Conservation (phyloP, 768 basidiomycete species). For the Tricholoma matsutake region DNA sequence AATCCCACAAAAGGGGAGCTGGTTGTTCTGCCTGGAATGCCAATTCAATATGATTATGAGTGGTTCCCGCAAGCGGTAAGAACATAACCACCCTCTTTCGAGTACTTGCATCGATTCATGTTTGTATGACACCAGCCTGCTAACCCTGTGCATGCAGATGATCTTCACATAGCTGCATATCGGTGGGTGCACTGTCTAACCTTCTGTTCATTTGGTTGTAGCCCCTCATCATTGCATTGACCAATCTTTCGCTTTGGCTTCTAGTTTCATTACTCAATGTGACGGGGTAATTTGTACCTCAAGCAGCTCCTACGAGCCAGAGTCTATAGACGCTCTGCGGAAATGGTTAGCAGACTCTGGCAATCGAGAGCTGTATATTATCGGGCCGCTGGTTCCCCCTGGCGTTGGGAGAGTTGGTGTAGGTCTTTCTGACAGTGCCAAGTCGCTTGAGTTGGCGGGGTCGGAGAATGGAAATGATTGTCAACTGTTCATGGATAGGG, state of each 20-base stretch:
- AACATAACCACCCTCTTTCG: not conserved
- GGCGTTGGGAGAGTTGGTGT: not conserved
- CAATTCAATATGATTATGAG: not conserved
- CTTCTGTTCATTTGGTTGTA: too few relatives aligned
- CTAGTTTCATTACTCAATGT: not conserved
- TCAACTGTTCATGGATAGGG: conserved; percentile 10
- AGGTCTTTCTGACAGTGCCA: conserved; percentile 1
- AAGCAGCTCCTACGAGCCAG: conserved; percentile 13
- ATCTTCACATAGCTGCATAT: not conserved
- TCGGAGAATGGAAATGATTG: not conserved
- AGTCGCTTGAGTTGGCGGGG: not conserved
- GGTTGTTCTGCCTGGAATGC: not conserved
- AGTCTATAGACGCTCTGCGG: conserved; percentile 10
- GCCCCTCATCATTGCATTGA: not conserved
- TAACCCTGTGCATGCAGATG: not conserved
- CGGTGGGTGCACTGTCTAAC: not conserved
- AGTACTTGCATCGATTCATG: not conserved
- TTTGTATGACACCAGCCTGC: not conserved
- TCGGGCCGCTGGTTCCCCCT: conserved; percentile 20
- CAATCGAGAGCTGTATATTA: conserved; percentile 11
- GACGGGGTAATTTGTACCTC: not conserved
- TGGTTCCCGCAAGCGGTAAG: not conserved
- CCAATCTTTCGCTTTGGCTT: not conserved
- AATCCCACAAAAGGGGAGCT: not conserved
- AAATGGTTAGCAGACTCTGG: conserved; percentile 11